These are phyloP conservation scores for Didymella lethalis DNA, from an alignment of 2,329 filamentous ascomycete genomes.

Conservation along the genomic window DNA sequence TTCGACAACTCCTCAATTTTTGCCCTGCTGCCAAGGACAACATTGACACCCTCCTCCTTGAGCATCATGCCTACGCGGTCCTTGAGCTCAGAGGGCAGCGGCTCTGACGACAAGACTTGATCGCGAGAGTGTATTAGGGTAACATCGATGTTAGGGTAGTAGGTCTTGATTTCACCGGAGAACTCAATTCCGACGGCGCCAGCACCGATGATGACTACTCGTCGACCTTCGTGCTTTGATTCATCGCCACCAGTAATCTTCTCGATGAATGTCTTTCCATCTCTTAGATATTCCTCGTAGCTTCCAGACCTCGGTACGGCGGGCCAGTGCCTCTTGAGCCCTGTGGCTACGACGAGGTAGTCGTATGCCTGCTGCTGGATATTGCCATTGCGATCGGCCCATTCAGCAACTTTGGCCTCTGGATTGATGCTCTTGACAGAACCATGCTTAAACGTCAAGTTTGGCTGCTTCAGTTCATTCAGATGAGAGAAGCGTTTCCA, in stretches of 20 bases:
- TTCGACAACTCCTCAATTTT: conserved; percentile 46
- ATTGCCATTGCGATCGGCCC: conserved; percentile 60
- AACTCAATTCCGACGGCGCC: conserved; percentile 84
- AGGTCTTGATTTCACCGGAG: conserved; percentile 76
- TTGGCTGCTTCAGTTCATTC: conserved; percentile 68
- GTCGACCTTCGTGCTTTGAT: conserved; percentile 46
- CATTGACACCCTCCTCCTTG: conserved; percentile 68
- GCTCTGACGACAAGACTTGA: conserved; percentile 75
- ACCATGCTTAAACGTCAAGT: conserved; percentile 71
- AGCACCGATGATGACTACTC: conserved; percentile 77
- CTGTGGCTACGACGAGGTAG: conserved; percentile 76
- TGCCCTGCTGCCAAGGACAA: conserved; percentile 69
- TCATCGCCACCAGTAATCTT: conserved; percentile 44
- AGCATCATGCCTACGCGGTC: conserved; percentile 67
- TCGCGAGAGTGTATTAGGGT: conserved; percentile 77
- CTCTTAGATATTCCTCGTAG: conserved; percentile 68
- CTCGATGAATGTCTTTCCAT: conserved; percentile 68
- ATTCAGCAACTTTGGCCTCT: conserved; percentile 65
- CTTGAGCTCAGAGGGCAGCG: conserved; percentile 73
- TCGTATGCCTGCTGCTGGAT: conserved; percentile 66
- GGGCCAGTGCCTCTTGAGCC: conserved; percentile 74
- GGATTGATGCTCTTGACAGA: conserved; percentile 68
- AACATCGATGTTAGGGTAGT: conserved; percentile 70
- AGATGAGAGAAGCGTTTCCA: conserved; percentile 76
- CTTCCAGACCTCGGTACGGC: conserved; percentile 73